phyloP scores from a whole-genome alignment of 2,329 filamentous ascomycete species.

The Pleomassaria siparia region DNA sequence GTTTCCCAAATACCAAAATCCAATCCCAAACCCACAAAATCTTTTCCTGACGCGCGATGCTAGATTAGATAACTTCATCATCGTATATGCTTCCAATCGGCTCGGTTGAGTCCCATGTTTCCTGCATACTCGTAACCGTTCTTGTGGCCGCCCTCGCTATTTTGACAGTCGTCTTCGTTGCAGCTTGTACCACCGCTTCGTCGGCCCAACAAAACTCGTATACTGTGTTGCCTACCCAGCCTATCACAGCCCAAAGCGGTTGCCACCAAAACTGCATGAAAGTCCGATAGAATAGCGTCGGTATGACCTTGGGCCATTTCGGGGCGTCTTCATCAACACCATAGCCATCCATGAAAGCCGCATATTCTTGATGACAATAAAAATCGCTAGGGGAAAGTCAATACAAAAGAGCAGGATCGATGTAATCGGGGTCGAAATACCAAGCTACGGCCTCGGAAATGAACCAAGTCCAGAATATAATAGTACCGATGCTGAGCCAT shows the following conservation, averaged over 20 bases:
- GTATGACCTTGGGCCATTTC: constrained; percentile 56
- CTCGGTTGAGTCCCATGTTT: constrained; percentile 16
- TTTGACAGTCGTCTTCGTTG: constrained; percentile 8
- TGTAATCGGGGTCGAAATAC: constrained; percentile 23
- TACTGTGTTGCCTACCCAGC: constrained; percentile 17
- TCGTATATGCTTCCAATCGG: constrained; percentile 29
- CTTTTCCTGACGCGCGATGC: neutral
- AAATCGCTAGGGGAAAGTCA: constrained; percentile 37
- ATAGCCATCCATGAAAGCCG: constrained; percentile 51
- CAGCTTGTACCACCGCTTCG: neutral
- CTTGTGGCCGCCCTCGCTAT: constrained; percentile 11
- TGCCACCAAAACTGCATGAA: constrained; percentile 38
- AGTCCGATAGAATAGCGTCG: constrained; percentile 54
- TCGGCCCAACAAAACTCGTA: constrained; percentile 14
- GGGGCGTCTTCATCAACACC: constrained; percentile 56
- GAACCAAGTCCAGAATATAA: constrained; percentile 52
- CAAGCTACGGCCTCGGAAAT: constrained; percentile 52
- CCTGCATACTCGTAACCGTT: constrained; percentile 6
- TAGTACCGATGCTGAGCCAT: constrained; percentile 42
- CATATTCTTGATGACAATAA: constrained; percentile 55
- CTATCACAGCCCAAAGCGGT: constrained; percentile 26
- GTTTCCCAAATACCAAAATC: neutral
- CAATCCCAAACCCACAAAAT: neutral
- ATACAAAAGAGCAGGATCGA: constrained; percentile 1
- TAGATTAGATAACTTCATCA: constrained; percentile 21